Evolutionary conservation across 208 protist species (phyloP).

Genomic region (Lotmaria passim): DNA sequence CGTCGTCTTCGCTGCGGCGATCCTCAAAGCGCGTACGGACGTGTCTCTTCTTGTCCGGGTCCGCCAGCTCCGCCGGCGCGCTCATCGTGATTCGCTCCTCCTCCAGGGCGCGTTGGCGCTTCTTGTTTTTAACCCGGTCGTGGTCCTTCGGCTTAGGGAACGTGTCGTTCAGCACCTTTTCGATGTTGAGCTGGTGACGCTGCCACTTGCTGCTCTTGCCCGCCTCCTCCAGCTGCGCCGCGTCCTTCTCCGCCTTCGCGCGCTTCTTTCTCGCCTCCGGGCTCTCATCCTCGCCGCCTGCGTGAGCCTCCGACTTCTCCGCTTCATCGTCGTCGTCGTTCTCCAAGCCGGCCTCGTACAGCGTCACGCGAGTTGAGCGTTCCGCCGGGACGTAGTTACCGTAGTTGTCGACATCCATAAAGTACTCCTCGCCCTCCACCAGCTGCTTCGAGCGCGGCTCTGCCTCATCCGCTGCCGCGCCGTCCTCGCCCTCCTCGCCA

Average conservation of each 20-base stretch:
- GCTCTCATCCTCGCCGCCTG: conserved; percentile 35
- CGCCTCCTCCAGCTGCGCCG: conserved; percentile 35
- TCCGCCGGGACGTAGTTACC: conserved; percentile 80
- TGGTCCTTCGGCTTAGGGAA: conserved; percentile 77
- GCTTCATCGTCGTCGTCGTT: conserved; percentile 40
- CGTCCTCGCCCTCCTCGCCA: conserved; percentile 43
- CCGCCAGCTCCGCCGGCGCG: conserved; percentile 40
- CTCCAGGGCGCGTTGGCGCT: conserved; percentile 58
- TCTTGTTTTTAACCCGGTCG: conserved; percentile 37
- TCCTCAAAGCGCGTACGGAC: conserved; percentile 55
- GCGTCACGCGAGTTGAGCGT: conserved; percentile 70
- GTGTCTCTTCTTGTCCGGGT: conserved; percentile 48
- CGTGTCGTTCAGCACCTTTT: conserved; percentile 82
- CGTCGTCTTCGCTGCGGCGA: conserved; percentile 40
- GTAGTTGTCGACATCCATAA: conserved; percentile 91
- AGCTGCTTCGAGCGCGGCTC: conserved; percentile 59
- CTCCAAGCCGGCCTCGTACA: conserved; percentile 75
- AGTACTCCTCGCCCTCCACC: conserved; percentile 78
- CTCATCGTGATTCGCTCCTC: conserved; percentile 82
- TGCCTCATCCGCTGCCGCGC: conserved; percentile 27
- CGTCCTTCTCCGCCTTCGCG: conserved; percentile 46
- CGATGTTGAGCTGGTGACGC: conserved; percentile 83
- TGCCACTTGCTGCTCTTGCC: conserved; percentile 72
- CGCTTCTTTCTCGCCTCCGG: conserved; percentile 49
- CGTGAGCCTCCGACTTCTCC: conserved; percentile 33